A percentile compares a stretch with the other conserved stretches of the same genome.
Evolutionary conservation across 192 early-diverging fungal genomes (phyloP).

Genomic region (Mortierella hygrophila): DNA sequence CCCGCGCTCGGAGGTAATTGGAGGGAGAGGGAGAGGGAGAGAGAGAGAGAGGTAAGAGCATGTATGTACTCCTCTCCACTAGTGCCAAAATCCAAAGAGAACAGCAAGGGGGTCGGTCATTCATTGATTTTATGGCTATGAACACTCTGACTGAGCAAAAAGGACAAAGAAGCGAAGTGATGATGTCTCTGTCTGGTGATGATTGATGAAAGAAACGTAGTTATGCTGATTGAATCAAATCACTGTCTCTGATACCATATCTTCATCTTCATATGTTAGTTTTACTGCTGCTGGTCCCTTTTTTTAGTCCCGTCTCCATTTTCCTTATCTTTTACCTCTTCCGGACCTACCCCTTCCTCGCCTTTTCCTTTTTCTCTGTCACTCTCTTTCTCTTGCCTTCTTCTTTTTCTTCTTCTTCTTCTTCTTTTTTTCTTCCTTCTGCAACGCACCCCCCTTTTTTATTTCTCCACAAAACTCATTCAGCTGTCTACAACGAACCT

Average conservation of each 20-base stretch:
- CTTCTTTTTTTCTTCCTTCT: not conserved
- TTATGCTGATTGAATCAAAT: not conserved
- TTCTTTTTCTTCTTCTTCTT: not conserved
- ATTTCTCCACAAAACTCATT: constrained; percentile 5
- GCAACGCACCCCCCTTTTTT: not conserved
- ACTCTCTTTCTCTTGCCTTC: not conserved
- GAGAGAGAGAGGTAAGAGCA: not conserved
- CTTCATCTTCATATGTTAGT: not conserved
- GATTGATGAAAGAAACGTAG: not conserved
- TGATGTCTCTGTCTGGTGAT: not conserved
- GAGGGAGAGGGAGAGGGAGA: not conserved
- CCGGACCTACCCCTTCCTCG: not conserved
- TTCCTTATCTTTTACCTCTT: not conserved
- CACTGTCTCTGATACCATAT: not conserved
- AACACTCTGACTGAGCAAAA: not conserved
- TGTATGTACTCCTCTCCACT: not conserved
- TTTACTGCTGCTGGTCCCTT: not conserved
- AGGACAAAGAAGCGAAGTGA: not conserved
- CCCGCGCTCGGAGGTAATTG: not conserved
- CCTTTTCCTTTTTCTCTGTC: not conserved
- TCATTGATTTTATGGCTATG: too few relatives aligned
- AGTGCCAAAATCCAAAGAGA: not conserved
- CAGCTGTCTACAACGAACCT: not conserved
- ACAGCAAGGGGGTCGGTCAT: not conserved
- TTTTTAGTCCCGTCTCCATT: not conserved